Conservation (phyloP, 2,329 filamentous ascomycete species). For the Sclerotinia glacialis region DNA sequence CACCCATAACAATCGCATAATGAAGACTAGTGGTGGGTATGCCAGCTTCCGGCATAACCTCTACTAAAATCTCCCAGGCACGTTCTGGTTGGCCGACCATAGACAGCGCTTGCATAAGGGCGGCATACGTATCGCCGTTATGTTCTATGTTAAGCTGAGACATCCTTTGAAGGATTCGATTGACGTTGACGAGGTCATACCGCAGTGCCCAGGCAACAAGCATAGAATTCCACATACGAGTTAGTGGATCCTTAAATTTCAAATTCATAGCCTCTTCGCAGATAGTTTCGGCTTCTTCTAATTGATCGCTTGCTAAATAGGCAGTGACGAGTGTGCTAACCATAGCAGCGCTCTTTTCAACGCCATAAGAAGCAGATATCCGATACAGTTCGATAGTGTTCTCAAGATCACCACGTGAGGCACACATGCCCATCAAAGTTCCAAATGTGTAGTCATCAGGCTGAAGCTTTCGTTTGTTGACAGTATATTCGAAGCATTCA, state of each 20-base stretch:
- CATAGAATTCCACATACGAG: conserved; percentile 75
- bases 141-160: conserved; percentile 48
- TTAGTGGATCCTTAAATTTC: conserved; percentile 51
- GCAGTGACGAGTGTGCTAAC: conserved; percentile 64
- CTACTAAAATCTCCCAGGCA: conserved; percentile 52
- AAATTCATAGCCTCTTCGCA: conserved; percentile 55
- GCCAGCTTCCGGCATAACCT: conserved; percentile 49
- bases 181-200: conserved; percentile 54
- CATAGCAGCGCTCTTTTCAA: conserved; percentile 56
- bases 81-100: conserved; percentile 52
- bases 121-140: conserved; percentile 58
- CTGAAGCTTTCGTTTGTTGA: conserved; percentile 43
- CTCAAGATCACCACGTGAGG: conserved; percentile 69
- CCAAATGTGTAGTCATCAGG: conserved; percentile 66
- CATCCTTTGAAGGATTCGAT: conserved; percentile 56
- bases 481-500: conserved; percentile 60
- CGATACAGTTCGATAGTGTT: conserved; percentile 64
- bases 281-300: conserved; percentile 56
- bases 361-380: conserved; percentile 53
- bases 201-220: conserved; percentile 66
- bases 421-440: conserved; percentile 70
- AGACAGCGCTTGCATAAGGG: conserved; percentile 57
- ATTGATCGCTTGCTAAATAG: conserved; percentile 57
- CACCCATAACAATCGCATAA: conserved; percentile 53
- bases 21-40: conserved; percentile 48